These are phyloP conservation scores for Leonotis leonurus DNA, from an alignment of 257 asterid genomes.

Conservation along the genomic window DNA sequence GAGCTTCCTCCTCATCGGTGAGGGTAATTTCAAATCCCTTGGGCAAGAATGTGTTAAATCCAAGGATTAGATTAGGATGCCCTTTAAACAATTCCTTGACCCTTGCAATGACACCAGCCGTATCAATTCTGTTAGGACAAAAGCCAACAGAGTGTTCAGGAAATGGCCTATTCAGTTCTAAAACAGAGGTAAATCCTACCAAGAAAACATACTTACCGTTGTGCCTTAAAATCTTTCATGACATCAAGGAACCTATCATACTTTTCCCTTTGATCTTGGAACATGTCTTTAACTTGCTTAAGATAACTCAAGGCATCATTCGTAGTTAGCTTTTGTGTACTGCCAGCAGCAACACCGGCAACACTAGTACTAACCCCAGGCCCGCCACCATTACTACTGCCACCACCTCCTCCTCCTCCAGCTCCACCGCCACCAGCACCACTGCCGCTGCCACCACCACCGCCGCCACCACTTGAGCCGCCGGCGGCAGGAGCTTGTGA, in stretches of 20 bases:
- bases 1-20: conserved; percentile 79
- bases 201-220: conserved; percentile 48
- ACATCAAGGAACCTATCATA: conserved; percentile 94
- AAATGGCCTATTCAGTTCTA: conserved; percentile 8
- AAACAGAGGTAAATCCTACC: conserved; percentile 6
- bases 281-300: conserved; percentile 97
- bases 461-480: conserved; percentile 16
- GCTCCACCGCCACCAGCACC: no score
- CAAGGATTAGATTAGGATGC: conserved; percentile 83
- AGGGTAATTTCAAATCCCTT: conserved; percentile 94
- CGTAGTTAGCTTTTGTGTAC: conserved; percentile 77
- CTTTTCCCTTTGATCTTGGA: conserved; percentile 85
- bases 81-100: conserved; percentile 94
- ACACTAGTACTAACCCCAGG: conserved; percentile 32
- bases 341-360: conserved; percentile 40
- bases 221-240: conserved; percentile 98
- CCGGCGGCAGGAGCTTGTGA: conserved; percentile 47
- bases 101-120: conserved; percentile 86
- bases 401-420: conserved; percentile 23
- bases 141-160: conserved; percentile 6
- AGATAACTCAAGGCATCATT: conserved; percentile 85
- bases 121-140: conserved; percentile 66
- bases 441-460: no score
- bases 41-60: conserved; percentile 96
- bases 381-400: conserved; percentile 31